Base-by-base conservation (phyloP, 257 asterid genomes). In the Solanum raphanifolium region DNA sequence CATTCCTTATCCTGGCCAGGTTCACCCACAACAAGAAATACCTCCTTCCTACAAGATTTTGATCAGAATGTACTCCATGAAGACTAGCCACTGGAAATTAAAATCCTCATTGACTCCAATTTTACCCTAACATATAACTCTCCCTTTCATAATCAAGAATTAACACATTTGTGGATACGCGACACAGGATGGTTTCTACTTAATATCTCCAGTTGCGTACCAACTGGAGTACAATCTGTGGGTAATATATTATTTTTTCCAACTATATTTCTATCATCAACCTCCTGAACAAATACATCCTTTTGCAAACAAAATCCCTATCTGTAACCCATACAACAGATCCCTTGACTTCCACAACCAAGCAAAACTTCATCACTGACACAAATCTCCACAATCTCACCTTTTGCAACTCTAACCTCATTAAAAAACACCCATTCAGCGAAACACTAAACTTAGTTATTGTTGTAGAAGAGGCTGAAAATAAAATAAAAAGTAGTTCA, bases 351-450 rank as follows among this genome's bases (percentile, higher is more conserved):
- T 86, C 93, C 91, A 87, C 95, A 92, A 43, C 88, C 93, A 35
- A 96, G 92, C 81, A 90, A 78, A 90, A 96, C 95, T 87, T 92
- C 93, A 89, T 96, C 99, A 20, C 99, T 96, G 13, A 90, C 97
- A 46, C 68, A 46, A 90, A 95, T 88, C 72, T 90, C 97, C 86
- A 92, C 92, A 43, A 92, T 89, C 76, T 92, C 95, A 31, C 92
- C 90, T 23, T 83, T 72, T 32, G 74, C 79, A 81, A 92, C 83
- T 88, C 92, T 92, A 87, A 87, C 87, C 88, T 94, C 96, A 89
- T 96, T 94, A 38, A 93, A 92, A 86, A 88, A 95, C 84, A 91
- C 94, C 91, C 98, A 52, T 52, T 52, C 60, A 52, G 60, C 9
- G 60, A 52, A 52, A 52, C 60, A 15, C 23, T 52, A 52, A 52